Base-by-base conservation (phyloP, 441 rosid species). In the Mallotus japonicus region DNA sequence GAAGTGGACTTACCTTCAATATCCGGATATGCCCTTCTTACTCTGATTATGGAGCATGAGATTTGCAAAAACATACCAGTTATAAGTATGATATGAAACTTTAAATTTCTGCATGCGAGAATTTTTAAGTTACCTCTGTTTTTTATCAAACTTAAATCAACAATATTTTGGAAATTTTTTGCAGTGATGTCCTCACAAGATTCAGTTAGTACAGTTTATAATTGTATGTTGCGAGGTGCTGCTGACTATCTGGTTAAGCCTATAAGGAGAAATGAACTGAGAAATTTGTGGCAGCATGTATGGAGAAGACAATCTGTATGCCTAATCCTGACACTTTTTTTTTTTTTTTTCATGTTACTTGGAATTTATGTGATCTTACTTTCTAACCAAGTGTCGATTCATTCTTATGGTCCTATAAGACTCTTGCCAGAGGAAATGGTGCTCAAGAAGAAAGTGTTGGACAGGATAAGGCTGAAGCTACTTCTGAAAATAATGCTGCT, bases 101-200 rank as follows among this genome's bases (percentile, higher is more conserved):
- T 65, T 15, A 46, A 73, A 59, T 51, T 64, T 63, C 19, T 28
- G 1, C 14, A 53, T 60, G 0, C 17, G n/a, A 5, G 34, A 47
- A 71, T 34, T 10, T 42, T 79, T 16, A 12, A 40, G 4, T 58
- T 70, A 58, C 67, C 63, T 17, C n/a, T 24, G 32, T 1, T 34
- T 24, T 34, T 37, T 49, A 15, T 57, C 13, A 24, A 65, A 51
- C 50, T 73, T 24, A 53, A 32, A 60, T 72, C 50, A 20, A 65
- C 49, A 16, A 73, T 40, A 54, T 62, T 8, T 73, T 51, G 65
- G 57, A 81, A 73, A 63, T 57, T 72, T n/a, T 74, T n/a, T 74
- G 83, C 90, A 95, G 99, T 95, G 99, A 95, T 95, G 99, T 95
- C 99, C 9, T 77, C 85, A 1, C 87, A 91, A 68, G 97, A 92